Percentiles rank a stretch among this genome's conserved stretches.
Conservation (phyloP, 2,329 filamentous ascomycete species). For the Talaromyces sp. region DNA sequence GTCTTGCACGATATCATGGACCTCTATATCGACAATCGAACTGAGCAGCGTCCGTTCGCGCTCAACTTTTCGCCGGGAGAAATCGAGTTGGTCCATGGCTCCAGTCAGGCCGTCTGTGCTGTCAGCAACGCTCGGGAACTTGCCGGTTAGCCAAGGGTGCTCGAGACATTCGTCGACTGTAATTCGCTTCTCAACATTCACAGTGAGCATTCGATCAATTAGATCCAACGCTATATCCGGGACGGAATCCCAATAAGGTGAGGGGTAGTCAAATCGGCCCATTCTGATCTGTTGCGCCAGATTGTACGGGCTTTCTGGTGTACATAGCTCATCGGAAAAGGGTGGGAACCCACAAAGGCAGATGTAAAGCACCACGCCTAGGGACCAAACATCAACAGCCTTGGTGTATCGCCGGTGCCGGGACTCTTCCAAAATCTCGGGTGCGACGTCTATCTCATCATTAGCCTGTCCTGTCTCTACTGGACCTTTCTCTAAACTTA, state of each 20-base stretch:
- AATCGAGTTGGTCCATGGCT: constrained; percentile 77
- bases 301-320: constrained; percentile 75
- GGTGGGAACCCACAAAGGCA: constrained; percentile 95
- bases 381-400: constrained; percentile 92
- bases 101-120: constrained; percentile 90
- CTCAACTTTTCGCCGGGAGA: constrained; percentile 72
- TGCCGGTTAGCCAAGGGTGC: constrained; percentile 82
- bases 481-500: constrained; percentile 36
- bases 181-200: constrained; percentile 77
- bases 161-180: constrained; percentile 86
- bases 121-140: constrained; percentile 62
- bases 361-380: constrained; percentile 97
- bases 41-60: constrained; percentile 84
- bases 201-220: constrained; percentile 91
- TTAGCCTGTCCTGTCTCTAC: not conserved
- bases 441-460: constrained; percentile 68
- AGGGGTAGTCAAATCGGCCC: constrained; percentile 89
- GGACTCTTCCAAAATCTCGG: constrained; percentile 83
- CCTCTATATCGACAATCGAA: constrained; percentile 70
- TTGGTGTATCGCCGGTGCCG: constrained; percentile 85
- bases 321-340: constrained; percentile 90
- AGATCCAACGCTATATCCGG: constrained; percentile 85
- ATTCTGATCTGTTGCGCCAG: constrained; percentile 85
- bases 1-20: constrained; percentile 55
- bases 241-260: constrained; percentile 90